Evolutionary conservation across 106 monocot genomes (phyloP).

Genomic region (Phalaenopsis aphrodite): DNA sequence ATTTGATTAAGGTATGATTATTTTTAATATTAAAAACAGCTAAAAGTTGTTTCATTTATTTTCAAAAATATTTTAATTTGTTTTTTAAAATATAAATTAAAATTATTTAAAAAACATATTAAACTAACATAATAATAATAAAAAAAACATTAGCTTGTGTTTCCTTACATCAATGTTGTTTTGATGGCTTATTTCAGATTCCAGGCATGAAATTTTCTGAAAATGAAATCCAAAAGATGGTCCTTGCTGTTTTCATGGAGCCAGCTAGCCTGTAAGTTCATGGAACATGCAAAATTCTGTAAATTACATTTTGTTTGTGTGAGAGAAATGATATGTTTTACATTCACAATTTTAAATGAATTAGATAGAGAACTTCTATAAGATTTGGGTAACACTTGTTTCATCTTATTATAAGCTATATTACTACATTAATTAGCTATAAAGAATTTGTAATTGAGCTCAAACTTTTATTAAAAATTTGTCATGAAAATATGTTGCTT

Average conservation of each 20-base stretch:
- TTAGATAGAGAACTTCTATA: not conserved
- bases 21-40: too few relatives aligned
- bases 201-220: not conserved
- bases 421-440: too few relatives aligned
- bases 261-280: constrained; percentile 7
- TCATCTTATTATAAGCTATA: too few relatives aligned
- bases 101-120: too few relatives aligned
- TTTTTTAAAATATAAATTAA: too few relatives aligned
- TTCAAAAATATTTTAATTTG: too few relatives aligned
- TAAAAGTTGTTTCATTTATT: too few relatives aligned
- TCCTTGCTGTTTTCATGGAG: constrained; percentile 10
- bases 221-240: constrained; percentile 7
- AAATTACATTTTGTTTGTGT: not conserved
- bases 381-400: not conserved
- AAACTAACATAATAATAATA: not conserved
- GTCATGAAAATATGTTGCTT: too few relatives aligned
- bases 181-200: not conserved
- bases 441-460: too few relatives aligned
- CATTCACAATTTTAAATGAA: not conserved
- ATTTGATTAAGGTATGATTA: too few relatives aligned
- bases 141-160: not conserved
- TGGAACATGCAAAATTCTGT: not conserved
- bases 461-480: too few relatives aligned
- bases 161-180: not conserved
- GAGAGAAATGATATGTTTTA: not conserved